Base-by-base conservation (phyloP, 2,329 filamentous ascomycete species). In the Chaetomiaceae sp. region DNA sequence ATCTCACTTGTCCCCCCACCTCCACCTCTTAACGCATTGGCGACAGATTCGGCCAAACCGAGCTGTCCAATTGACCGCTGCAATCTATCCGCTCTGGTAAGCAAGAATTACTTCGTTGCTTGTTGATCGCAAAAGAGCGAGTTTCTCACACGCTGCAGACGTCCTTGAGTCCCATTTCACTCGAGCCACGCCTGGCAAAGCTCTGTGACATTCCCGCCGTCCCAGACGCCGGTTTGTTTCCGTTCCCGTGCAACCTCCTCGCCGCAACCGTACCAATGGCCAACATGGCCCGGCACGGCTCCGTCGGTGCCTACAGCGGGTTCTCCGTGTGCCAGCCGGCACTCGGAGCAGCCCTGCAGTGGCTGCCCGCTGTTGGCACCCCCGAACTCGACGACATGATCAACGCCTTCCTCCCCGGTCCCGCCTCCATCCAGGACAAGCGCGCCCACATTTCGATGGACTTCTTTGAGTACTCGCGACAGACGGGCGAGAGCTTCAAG, bases 321-420 rank as follows among this genome's bases (percentile, higher is more conserved):
- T 81, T 81, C 63, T 79, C 77, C 49, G 70, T 83, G 61, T 78
- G 73, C 60, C 79, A 83, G 68, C 70, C 76, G 35, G 62, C 69
- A 39, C 67, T 79, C 45, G 79, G 79, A 42, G 71, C 73, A 38
- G 65, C 73, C 50, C 69, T 83, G 47, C 69, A 88, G 65, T 81
- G 88, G 74, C 65, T 81, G 62, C 75, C 87, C 68, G 67, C 83
- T 58, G 68, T 88, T 65, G 69, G 82, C 60, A 70, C 75, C 50
- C 57, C 76, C 65, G 74, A 86, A 62, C 71, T 83, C 43, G 78
- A 82, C 57, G 67, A 74, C 43, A 65, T 83, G 60, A 72, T 84
- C 57, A 67, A 79, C 61, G 69, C 72, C 51, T 81, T 80, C 61
- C 62, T 83, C 40, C 65, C 74, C 38, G 76, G 78, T 40, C 59